phyloP scores from a whole-genome alignment of 345 rosid genomes.

The Ceriops zippeliana region DNA sequence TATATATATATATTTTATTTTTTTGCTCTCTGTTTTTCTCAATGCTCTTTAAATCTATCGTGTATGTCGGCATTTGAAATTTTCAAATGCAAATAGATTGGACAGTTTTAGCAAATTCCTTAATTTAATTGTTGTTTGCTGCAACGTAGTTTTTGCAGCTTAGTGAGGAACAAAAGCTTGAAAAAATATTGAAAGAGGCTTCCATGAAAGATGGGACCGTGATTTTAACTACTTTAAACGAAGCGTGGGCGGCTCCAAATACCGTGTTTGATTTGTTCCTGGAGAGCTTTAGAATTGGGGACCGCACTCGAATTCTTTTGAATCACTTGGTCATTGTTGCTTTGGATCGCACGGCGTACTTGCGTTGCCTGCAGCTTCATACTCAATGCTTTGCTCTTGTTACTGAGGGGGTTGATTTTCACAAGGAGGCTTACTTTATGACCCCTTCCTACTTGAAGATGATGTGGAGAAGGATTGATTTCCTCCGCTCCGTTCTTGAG shows the following conservation, averaged over 20 bases:
- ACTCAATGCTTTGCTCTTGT: constrained; percentile 62
- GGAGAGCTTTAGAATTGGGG: constrained; percentile 66
- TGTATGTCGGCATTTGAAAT: no score
- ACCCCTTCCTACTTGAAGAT: constrained; percentile 67
- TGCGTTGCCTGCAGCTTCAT: constrained; percentile 54
- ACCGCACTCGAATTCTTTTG: constrained; percentile 53
- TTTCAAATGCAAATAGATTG: no score
- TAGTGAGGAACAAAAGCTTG: constrained; percentile 45
- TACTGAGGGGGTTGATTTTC: constrained; percentile 69
- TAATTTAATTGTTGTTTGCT: no score
- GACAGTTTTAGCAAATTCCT: no score
- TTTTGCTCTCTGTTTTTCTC: no score
- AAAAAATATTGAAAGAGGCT: constrained; percentile 53
- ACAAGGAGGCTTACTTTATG: constrained; percentile 77
- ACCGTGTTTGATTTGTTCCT: constrained; percentile 69
- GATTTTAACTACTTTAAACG: constrained; percentile 72
- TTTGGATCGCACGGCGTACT: constrained; percentile 61
- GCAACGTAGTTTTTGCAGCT: background rate
- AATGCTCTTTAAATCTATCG: no score
- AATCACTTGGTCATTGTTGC: constrained; percentile 73
- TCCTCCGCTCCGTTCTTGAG: constrained; percentile 70
- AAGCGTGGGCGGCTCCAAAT: constrained; percentile 77
- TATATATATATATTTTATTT: no score
- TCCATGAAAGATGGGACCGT: constrained; percentile 59
- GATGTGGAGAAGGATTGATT: constrained; percentile 95